Conservation (phyloP, 208 protist genomes). For the Leishmania braziliensis region DNA sequence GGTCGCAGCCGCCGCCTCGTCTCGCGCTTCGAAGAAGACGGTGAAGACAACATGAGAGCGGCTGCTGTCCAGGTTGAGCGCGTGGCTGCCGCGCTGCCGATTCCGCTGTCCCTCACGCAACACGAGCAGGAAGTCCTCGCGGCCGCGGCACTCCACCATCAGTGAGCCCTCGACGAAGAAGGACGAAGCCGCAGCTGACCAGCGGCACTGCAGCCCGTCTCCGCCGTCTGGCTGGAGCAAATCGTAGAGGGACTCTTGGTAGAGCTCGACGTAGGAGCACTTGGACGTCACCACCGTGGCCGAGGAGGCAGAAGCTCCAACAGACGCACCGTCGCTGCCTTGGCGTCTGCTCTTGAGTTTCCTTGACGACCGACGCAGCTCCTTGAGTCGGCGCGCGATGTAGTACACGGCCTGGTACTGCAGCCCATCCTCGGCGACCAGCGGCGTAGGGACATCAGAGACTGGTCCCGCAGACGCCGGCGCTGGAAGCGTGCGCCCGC, state of each 20-base stretch:
- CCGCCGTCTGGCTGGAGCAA: conserved; percentile 60
- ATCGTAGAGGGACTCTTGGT: conserved; percentile 88
- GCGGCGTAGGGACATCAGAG: conserved; percentile 6
- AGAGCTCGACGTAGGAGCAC: conserved; percentile 87
- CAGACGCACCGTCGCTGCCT: neutral
- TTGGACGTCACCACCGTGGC: conserved; percentile 26
- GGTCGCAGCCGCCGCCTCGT: conserved; percentile 5
- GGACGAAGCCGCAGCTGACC: conserved; percentile 56
- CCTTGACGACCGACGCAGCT: conserved; percentile 19
- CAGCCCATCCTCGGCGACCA: conserved; percentile 68
- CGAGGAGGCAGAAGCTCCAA: neutral
- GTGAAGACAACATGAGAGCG: conserved; percentile 94
- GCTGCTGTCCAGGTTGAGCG: conserved; percentile 88
- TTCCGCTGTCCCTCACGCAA: conserved; percentile 83
- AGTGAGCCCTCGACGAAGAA: conserved; percentile 90
- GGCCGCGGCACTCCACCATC: conserved; percentile 72
- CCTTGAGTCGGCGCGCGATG: conserved; percentile 44
- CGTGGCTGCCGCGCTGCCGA: conserved; percentile 71
- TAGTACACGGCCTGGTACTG: conserved; percentile 69
- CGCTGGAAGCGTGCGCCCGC: conserved; percentile 42
- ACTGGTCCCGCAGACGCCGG: neutral
- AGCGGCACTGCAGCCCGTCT: conserved; percentile 68
- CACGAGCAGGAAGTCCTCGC: conserved; percentile 80
- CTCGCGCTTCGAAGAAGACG: conserved; percentile 57
- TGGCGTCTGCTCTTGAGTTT: neutral